Evolutionary conservation across 1,139 yeast genomes (phyloP), one percentile per base, ranked within the genome.

Genomic region (Hyphopichia khmerensis): DNA sequence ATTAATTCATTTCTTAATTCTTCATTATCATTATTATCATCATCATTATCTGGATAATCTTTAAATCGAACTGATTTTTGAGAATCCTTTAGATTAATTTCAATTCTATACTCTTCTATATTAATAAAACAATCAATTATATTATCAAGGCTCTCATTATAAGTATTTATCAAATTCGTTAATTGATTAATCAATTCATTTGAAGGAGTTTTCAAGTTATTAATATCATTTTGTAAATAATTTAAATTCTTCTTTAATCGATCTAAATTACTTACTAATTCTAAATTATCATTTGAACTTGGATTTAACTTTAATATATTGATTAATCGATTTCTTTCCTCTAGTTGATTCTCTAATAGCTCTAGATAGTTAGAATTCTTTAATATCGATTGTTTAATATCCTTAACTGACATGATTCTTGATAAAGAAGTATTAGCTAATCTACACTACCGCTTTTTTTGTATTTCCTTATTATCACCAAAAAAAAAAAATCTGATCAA

Each of bases 21-120:
- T 7, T 26, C 13, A 26, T 26, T 11, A 11, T 26, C n/a, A 53
- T 49, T 24, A 14, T 35, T 38, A 4, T 50, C 44, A 11, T 57
- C 56, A 16, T 51, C 54, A 26, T 53, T 62, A 11, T 53, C 51
- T n/a, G n/a, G n/a, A 18, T 66, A 62, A 40, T 78, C 82, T 47
- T 75, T 72, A 52, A 81, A 81, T 41, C 86, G 60, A 5, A 81
- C 87, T 3, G 80, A 67, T 49, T 80, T 80, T 19, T 40, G 34
- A 31, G 21, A 9, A 21, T 29, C 29, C 19, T 36, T 32, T 19
- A 8, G 5, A 16, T 18, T 21, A 15, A 13, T 13, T 32, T 16
- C 14, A 17, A 36, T 43, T 30, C 43, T 48, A 46, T 69, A 77
- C 43, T 74, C 79, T 9, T 65, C 56, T 2, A 62, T 54, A 43